Evolutionary conservation across 768 basidiomycete genomes (phyloP).

Genomic region (Boletus barrowsii): DNA sequence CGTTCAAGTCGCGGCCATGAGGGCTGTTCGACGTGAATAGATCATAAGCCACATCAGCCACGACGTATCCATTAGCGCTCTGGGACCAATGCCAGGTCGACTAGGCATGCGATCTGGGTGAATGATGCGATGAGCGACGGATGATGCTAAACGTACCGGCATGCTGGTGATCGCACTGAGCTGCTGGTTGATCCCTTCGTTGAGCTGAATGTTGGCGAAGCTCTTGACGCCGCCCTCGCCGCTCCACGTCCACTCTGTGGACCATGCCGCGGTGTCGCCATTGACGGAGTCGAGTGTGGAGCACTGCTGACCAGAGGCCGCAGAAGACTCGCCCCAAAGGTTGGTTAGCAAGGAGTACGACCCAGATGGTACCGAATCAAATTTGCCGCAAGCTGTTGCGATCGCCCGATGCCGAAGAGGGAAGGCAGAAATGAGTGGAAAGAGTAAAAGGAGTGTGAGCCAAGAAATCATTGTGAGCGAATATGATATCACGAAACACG

Average conservation of each 20-base stretch:
- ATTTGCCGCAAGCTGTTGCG: constrained; percentile 42
- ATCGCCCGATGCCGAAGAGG: not conserved
- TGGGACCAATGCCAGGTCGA: constrained; percentile 58
- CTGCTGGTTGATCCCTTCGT: constrained; percentile 48
- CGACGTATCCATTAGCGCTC: constrained; percentile 36
- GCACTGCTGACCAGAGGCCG: constrained; percentile 51
- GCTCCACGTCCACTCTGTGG: constrained; percentile 50
- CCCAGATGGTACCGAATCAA: constrained; percentile 44
- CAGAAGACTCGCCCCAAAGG: constrained; percentile 41
- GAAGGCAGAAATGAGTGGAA: constrained; percentile 21
- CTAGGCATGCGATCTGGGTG: constrained; percentile 28
- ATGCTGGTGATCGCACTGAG: constrained; percentile 54
- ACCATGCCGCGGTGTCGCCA: constrained; percentile 47
- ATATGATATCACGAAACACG: not conserved
- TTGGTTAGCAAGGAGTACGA: constrained; percentile 50
- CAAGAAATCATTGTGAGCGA: constrained; percentile 11
- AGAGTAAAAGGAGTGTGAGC: constrained; percentile 11
- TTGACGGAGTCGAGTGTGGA: constrained; percentile 42
- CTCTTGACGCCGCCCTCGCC: constrained; percentile 57
- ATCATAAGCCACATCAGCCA: constrained; percentile 60
- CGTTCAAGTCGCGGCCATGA: constrained; percentile 43
- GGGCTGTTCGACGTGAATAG: constrained; percentile 55
- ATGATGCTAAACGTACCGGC: constrained; percentile 38
- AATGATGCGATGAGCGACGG: not conserved
- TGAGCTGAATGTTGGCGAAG: constrained; percentile 55